phyloP scores from a whole-genome alignment of 2,329 filamentous ascomycete genomes.

The Trichothecium sympodiale region DNA sequence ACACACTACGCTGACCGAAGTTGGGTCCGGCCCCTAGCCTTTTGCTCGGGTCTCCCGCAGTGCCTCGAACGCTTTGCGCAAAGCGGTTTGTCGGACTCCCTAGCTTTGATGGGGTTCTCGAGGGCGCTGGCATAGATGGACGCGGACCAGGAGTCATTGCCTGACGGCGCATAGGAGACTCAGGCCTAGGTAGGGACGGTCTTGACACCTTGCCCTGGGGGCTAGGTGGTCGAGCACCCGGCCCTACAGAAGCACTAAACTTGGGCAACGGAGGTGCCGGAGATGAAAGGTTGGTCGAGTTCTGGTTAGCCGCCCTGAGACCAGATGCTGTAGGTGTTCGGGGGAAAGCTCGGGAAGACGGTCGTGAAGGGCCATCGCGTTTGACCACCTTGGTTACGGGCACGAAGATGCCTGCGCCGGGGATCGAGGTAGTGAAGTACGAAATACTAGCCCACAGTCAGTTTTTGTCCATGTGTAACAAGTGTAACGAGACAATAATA shows the following conservation, averaged over 20 bases:
- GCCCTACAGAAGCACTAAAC: conserved; percentile 82
- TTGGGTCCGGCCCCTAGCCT: conserved; percentile 38
- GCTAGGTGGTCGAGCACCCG: conserved; percentile 54
- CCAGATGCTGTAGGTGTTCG: conserved; percentile 51
- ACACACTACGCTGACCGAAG: conserved; percentile 46
- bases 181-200: conserved; percentile 73
- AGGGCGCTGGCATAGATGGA: conserved; percentile 31
- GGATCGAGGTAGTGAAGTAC: conserved; percentile 72
- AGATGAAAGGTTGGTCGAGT: conserved; percentile 50
- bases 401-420: conserved; percentile 87
- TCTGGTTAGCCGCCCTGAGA: conserved; percentile 42
- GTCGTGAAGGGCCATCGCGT: conserved; percentile 43
- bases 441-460: conserved; percentile 33
- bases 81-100: conserved; percentile 44
- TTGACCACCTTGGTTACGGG: conserved; percentile 71
- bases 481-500: neutral
- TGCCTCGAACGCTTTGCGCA: conserved; percentile 52
- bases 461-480: too few relatives aligned
- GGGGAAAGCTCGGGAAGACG: conserved; percentile 43
- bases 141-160: conserved; percentile 51
- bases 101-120: conserved; percentile 32
- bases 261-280: conserved; percentile 58
- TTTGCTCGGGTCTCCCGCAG: conserved; percentile 51
- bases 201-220: conserved; percentile 60
- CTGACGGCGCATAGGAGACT: conserved; percentile 67